Evolutionary conservation across 805 yeast species (phyloP).

Genomic region (Kregervanrija pseudodelftensis): DNA sequence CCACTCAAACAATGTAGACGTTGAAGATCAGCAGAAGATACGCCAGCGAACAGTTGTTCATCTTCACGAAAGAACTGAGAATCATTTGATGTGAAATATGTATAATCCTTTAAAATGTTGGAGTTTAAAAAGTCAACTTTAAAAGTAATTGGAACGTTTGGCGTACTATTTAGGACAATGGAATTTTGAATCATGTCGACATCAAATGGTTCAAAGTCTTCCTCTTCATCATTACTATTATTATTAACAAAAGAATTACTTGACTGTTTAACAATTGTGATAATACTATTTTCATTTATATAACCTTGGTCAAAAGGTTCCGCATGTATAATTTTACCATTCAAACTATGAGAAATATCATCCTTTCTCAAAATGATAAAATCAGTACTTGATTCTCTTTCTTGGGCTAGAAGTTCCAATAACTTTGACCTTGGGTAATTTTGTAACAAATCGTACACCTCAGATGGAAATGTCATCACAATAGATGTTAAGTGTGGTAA

Average conservation of each 20-base stretch:
- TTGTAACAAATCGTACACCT: slow-evolving; percentile 38
- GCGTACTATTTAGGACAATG: not conserved
- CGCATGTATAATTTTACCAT: slow-evolving; percentile 50
- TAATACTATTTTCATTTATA: slow-evolving; percentile 37
- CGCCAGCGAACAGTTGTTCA: slow-evolving; percentile 36
- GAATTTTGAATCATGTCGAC: not conserved
- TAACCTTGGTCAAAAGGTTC: slow-evolving; percentile 73
- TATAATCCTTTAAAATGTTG: slow-evolving; percentile 11
- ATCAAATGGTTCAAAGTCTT: slow-evolving; percentile 3
- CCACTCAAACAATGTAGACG: slow-evolving; percentile 63
- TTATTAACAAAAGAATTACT: not conserved
- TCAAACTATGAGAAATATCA: slow-evolving; percentile 34
- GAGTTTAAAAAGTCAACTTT: slow-evolving; percentile 3
- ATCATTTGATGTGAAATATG: slow-evolving; percentile 11
- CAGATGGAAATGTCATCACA: slow-evolving; percentile 38
- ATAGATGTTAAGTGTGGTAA: slow-evolving; percentile 27
- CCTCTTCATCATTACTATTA: not conserved
- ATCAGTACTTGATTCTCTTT: slow-evolving; percentile 21
- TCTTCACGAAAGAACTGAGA: slow-evolving; percentile 32
- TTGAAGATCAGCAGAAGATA: slow-evolving; percentile 44
- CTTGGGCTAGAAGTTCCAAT: slow-evolving; percentile 28
- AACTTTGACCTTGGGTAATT: slow-evolving; percentile 29
- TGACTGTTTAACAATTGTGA: slow-evolving; percentile 40
- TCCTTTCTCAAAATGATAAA: slow-evolving; percentile 32
- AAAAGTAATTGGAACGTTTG: not conserved